Percentiles rank a stretch among this genome's conserved stretches.
These are phyloP conservation scores for Pugionium cornutum DNA, from an alignment of 345 rosid genomes.

Conservation along the genomic window DNA sequence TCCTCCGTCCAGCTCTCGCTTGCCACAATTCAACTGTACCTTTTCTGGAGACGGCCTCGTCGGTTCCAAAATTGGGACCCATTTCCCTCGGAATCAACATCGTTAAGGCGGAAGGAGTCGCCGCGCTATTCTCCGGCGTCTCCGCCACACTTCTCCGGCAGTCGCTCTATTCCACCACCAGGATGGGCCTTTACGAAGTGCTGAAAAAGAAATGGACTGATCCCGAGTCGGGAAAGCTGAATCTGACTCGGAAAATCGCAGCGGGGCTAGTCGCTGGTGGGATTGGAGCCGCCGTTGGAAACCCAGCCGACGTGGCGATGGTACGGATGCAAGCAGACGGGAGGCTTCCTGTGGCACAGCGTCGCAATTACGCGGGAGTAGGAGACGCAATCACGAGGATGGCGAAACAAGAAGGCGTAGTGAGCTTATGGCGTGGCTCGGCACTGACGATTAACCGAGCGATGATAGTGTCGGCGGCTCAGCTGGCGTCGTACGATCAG, in stretches of 20 bases:
- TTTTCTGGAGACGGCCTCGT: constrained; percentile 15
- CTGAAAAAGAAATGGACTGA: constrained; percentile 68
- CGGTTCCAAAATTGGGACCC: constrained; percentile 26
- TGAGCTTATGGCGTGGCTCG: constrained; percentile 67
- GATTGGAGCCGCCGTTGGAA: constrained; percentile 73
- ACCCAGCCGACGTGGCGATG: constrained; percentile 89
- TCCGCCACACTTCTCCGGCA: constrained; percentile 57
- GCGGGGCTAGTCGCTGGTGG: constrained; percentile 71
- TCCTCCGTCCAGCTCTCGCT: constrained; percentile 57
- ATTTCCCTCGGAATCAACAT: constrained; percentile 51
- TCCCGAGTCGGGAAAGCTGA: constrained; percentile 42
- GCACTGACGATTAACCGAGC: constrained; percentile 72
- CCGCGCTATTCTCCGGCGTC: constrained; percentile 66
- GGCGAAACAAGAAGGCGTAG: constrained; percentile 51
- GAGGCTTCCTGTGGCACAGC: constrained; percentile 59
- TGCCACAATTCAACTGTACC: constrained; percentile 43
- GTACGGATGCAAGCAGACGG: constrained; percentile 90
- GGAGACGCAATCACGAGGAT: constrained; percentile 64
- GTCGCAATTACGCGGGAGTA: constrained; percentile 69
- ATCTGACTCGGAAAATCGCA: constrained; percentile 49
- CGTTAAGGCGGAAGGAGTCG: constrained; percentile 50
- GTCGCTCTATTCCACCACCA: constrained; percentile 73
- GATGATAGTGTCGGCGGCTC: constrained; percentile 78
- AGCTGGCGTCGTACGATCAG: constrained; percentile 76
- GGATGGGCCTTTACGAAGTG: constrained; percentile 79